Evolutionary conservation across 2,329 filamentous ascomycete genomes (phyloP).

Genomic region (Aspergillus transmontanensis): DNA sequence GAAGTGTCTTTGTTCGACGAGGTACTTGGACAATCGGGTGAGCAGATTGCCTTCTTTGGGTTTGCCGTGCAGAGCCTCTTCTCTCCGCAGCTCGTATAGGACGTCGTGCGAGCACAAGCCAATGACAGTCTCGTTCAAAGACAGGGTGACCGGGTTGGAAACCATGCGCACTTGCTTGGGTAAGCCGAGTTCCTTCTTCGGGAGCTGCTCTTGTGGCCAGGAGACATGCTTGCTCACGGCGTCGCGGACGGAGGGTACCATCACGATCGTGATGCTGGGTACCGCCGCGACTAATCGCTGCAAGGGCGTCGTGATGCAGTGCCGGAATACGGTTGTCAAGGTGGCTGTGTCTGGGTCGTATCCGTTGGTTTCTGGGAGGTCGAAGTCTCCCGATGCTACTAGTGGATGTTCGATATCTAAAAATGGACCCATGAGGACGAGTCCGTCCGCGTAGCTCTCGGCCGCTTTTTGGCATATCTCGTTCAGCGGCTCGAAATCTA

Average conservation of each 20-base stretch:
- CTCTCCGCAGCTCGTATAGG: conserved; percentile 76
- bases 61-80: conserved; percentile 66
- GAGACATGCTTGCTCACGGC: conserved; percentile 79
- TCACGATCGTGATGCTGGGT: conserved; percentile 77
- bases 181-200: conserved; percentile 72
- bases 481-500: conserved; percentile 85
- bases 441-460: conserved; percentile 71
- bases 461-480: conserved; percentile 77
- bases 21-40: conserved; percentile 70
- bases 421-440: conserved; percentile 85
- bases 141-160: conserved; percentile 87
- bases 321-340: conserved; percentile 79
- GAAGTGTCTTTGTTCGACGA: conserved; percentile 90
- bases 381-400: conserved; percentile 77
- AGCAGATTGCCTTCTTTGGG: conserved; percentile 63
- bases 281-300: conserved; percentile 69
- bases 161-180: conserved; percentile 76
- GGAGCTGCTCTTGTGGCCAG: conserved; percentile 78
- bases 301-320: conserved; percentile 74
- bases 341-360: conserved; percentile 77
- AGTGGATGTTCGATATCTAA: conserved; percentile 89
- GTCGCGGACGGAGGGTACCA: conserved; percentile 82
- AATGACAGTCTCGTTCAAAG: conserved; percentile 82
- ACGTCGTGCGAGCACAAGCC: conserved; percentile 83
- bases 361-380: conserved; percentile 68